These are phyloP conservation scores for Parachaetomium inaequale DNA, from an alignment of 495 filamentous ascomycete species.

Conservation along the genomic window DNA sequence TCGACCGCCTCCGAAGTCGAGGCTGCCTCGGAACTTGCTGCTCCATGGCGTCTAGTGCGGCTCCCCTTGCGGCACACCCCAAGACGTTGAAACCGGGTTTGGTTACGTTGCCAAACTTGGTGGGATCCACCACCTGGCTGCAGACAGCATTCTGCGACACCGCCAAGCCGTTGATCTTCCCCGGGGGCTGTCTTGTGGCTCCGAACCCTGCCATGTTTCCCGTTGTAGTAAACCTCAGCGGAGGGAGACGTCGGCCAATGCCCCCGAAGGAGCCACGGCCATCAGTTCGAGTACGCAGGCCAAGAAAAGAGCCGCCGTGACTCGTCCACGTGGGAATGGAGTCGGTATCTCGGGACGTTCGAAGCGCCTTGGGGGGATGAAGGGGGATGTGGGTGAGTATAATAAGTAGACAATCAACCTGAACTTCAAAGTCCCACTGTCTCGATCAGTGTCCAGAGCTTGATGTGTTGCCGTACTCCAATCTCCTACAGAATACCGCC, in stretches of 20 bases:
- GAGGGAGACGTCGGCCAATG: conserved; percentile 11
- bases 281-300: background rate
- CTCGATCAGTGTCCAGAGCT: background rate
- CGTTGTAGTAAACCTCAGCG: conserved; percentile 16
- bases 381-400: too few species aligned
- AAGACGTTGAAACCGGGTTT: background rate
- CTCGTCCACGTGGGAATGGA: background rate
- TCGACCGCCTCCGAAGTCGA: background rate
- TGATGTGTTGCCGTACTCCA: background rate
- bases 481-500: background rate
- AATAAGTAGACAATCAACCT: background rate
- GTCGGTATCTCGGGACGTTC: background rate
- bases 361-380: background rate
- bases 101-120: too few species aligned
- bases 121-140: background rate
- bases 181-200: background rate
- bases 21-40: conserved; percentile 7
- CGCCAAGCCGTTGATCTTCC: conserved; percentile 11
- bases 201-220: conserved; percentile 14
- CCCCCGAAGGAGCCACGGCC: conserved; percentile 13
- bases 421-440: background rate
- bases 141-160: background rate
- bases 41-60: conserved; percentile 17
- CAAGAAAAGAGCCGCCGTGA: background rate
- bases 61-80: background rate